Conservation (phyloP, 345 rosid species). For the Populus alba region DNA sequence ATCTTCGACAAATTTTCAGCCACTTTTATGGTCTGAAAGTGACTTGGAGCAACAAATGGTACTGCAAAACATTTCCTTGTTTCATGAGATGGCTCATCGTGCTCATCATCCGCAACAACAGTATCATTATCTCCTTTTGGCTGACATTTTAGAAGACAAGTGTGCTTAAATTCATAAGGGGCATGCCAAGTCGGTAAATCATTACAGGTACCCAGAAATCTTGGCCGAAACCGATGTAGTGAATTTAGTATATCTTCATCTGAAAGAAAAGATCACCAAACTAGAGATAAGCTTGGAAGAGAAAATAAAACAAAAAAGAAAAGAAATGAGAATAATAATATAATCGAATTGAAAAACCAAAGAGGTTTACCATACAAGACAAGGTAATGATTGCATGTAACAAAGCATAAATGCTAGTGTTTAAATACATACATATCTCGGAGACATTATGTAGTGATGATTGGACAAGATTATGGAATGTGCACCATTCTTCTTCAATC, state of each 20-base stretch:
- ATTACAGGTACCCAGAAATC: slow-evolving; percentile 45
- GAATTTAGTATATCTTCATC: slow-evolving; percentile 71
- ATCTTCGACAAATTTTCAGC: slow-evolving; percentile 42
- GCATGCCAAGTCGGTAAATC: slow-evolving; percentile 56
- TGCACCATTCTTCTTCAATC: slow-evolving; percentile 92
- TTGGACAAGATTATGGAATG: slow-evolving; percentile 64
- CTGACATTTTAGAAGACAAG: slow-evolving; percentile 53
- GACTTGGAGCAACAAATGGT: slow-evolving; percentile 63
- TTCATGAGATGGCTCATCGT: slow-evolving; percentile 33
- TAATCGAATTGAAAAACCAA: background rate
- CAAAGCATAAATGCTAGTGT: background rate
- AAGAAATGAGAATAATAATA: background rate
- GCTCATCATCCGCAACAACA: slow-evolving; percentile 43
- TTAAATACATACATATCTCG: slow-evolving; percentile 61
- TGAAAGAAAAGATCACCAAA: slow-evolving; percentile 33
- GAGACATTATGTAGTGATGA: slow-evolving; percentile 69
- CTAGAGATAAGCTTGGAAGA: slow-evolving; percentile 4
- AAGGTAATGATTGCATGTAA: background rate
- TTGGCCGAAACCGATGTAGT: slow-evolving; percentile 76
- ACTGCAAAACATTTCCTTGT: slow-evolving; percentile 54
- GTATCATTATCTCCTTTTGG: slow-evolving; percentile 31
- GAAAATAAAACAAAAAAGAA: background rate
- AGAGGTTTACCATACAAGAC: slow-evolving; percentile 1
- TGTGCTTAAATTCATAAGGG: slow-evolving; percentile 63
- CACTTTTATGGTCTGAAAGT: slow-evolving; percentile 50